Evolutionary conservation across 106 monocot species (phyloP).

Genomic region (Apostasia ramifera): DNA sequence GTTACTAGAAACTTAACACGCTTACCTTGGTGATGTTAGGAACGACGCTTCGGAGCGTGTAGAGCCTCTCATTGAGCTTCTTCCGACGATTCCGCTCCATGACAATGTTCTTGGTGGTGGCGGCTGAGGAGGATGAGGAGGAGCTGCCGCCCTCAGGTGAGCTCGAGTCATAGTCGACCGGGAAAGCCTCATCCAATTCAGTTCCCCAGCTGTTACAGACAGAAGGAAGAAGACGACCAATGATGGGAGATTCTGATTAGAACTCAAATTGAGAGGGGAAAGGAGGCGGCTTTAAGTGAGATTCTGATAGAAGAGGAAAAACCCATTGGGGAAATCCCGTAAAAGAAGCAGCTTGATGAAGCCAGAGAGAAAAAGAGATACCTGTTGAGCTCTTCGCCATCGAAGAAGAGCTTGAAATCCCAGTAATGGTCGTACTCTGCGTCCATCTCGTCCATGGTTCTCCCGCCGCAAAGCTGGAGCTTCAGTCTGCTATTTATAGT

Average conservation of each 20-base stretch:
- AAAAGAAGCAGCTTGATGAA: neutral
- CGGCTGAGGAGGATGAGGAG: neutral
- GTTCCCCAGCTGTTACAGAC: conserved; percentile 8
- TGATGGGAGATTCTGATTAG: neutral
- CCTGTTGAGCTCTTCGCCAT: conserved; percentile 35
- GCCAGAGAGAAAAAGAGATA: neutral
- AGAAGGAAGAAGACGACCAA: neutral
- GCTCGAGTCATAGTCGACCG: conserved; percentile 34
- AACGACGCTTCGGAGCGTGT: conserved; percentile 68
- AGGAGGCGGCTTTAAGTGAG: no score
- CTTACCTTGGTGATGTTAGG: conserved; percentile 83
- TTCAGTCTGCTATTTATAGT: no score
- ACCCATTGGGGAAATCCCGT: neutral
- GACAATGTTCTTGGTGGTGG: conserved; percentile 33
- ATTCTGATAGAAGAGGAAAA: neutral
- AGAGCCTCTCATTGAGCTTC: conserved; percentile 70
- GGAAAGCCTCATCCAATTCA: conserved; percentile 13
- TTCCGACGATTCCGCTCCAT: conserved; percentile 67
- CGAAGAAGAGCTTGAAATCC: conserved; percentile 36
- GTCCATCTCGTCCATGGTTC: conserved; percentile 30
- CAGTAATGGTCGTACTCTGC: conserved; percentile 38
- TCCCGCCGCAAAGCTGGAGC: neutral
- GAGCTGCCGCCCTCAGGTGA: conserved; percentile 22
- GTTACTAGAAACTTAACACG: no score
- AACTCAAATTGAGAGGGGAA: neutral